These are phyloP conservation scores for Boletus rubroflammeus DNA, from an alignment of 768 basidiomycete genomes.

Conservation along the genomic window DNA sequence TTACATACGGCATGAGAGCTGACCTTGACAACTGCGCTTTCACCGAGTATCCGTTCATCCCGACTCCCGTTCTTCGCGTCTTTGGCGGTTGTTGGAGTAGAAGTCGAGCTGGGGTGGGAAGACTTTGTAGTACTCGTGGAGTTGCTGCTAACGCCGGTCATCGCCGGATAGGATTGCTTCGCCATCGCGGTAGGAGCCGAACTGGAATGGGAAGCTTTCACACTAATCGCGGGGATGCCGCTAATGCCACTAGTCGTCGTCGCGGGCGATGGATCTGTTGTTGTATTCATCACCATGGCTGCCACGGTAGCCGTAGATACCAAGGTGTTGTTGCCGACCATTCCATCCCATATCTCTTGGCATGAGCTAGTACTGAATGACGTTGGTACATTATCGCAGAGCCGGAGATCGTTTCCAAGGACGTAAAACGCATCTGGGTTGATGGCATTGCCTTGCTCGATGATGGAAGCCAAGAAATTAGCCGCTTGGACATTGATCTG, in stretches of 20 bases:
- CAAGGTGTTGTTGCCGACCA: conserved; percentile 8
- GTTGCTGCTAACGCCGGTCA: neutral
- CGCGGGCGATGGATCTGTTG: neutral
- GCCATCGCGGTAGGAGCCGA: neutral
- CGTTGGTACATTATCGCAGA: no score
- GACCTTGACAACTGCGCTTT: conserved; percentile 1
- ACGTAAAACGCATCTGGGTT: no score
- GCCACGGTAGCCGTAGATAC: neutral
- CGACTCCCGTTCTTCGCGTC: neutral
- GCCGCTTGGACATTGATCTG: no score
- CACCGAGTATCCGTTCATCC: neutral
- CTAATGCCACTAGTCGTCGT: neutral
- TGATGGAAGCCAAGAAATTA: no score
- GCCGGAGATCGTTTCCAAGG: no score
- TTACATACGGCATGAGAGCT: neutral
- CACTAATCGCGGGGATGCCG: neutral
- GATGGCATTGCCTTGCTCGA: no score
- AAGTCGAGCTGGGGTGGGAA: neutral
- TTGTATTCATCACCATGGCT: neutral
- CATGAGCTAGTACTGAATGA: no score
- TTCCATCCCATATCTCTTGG: conserved; percentile 20
- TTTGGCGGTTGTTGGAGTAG: neutral
- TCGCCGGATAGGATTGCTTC: neutral
- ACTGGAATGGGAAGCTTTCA: neutral
- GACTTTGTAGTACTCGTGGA: neutral